A percentile compares a stretch with the other conserved stretches of the same genome.
phyloP scores from a whole-genome alignment of 75 land plant species.

The Cryptomeria japonica region DNA sequence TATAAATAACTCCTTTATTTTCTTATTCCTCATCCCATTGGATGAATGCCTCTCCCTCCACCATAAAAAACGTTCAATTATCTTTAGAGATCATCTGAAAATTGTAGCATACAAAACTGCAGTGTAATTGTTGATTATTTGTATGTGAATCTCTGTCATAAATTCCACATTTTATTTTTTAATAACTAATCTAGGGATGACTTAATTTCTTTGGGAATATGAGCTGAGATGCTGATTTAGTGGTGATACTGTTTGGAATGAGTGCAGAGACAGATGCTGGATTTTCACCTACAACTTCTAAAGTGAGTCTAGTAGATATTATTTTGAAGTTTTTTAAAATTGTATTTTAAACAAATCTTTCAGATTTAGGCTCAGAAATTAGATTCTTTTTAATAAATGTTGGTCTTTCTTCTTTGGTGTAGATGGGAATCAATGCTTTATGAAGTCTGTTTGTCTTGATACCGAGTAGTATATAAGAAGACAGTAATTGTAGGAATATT shows the following conservation, averaged over 20 bases:
- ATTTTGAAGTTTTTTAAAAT: not conserved
- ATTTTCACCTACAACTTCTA: conserved; percentile 63
- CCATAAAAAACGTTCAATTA: not conserved
- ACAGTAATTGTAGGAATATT: not conserved
- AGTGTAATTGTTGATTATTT: not conserved
- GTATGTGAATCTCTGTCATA: not conserved
- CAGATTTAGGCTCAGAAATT: not conserved
- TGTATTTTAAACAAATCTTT: not conserved
- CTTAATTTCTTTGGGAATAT: not conserved
- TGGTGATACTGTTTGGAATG: not conserved
- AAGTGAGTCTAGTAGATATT: conserved; percentile 36
- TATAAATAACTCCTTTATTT: too few species aligned
- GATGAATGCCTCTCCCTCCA: too few species aligned
- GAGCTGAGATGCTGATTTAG: not conserved
- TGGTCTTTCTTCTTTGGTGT: not conserved
- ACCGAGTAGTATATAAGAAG: not conserved
- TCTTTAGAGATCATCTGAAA: not conserved
- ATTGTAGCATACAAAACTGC: not conserved
- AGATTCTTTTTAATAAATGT: not conserved
- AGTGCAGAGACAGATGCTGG: conserved; percentile 81
- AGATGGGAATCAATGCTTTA: not conserved
- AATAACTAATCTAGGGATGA: not conserved
- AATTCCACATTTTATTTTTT: not conserved
- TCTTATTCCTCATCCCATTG: too few species aligned
- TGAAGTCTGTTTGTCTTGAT: not conserved